Evolutionary conservation across 371 early-diverging fungal genomes (phyloP).

Genomic region (Rhizopus delemar): DNA sequence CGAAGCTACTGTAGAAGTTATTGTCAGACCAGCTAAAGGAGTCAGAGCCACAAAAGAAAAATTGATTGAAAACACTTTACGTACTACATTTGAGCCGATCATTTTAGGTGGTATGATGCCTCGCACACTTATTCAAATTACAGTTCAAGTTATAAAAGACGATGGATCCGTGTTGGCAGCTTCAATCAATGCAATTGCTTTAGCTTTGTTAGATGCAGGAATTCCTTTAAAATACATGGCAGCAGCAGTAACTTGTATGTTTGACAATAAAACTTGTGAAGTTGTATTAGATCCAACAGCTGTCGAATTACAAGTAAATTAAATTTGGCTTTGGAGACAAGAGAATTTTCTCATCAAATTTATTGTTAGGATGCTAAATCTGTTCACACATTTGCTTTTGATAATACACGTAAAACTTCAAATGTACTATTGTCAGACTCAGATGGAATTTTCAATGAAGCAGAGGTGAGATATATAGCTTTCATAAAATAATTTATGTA

Average conservation of each 20-base stretch:
- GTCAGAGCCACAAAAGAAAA: constrained; percentile 70
- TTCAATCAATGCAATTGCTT: constrained; percentile 78
- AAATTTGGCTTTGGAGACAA: background rate
- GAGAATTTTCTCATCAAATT: background rate
- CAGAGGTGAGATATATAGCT: constrained; percentile 52
- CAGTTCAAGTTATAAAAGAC: constrained; percentile 77
- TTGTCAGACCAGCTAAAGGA: constrained; percentile 74
- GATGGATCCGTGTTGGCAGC: constrained; percentile 85
- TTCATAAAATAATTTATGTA: background rate
- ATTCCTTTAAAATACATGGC: constrained; percentile 78
- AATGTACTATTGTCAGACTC: constrained; percentile 61
- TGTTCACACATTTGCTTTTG: constrained; percentile 85
- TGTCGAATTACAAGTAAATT: constrained; percentile 68
- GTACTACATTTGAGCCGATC: constrained; percentile 72
- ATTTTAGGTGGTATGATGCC: constrained; percentile 83
- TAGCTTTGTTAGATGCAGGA: constrained; percentile 92
- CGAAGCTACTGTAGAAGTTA: constrained; percentile 80
- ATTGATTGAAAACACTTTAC: constrained; percentile 67
- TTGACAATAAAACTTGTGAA: constrained; percentile 57
- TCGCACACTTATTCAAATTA: constrained; percentile 84
- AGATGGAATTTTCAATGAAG: constrained; percentile 67
- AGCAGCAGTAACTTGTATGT: constrained; percentile 72
- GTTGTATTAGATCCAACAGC: constrained; percentile 80
- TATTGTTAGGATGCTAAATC: constrained; percentile 62
- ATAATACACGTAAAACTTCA: constrained; percentile 43